Evolutionary conservation across 1,139 yeast species (phyloP), one percentile per base, ranked within the genome.

Genomic region (Sugiyamaella paludigena): DNA sequence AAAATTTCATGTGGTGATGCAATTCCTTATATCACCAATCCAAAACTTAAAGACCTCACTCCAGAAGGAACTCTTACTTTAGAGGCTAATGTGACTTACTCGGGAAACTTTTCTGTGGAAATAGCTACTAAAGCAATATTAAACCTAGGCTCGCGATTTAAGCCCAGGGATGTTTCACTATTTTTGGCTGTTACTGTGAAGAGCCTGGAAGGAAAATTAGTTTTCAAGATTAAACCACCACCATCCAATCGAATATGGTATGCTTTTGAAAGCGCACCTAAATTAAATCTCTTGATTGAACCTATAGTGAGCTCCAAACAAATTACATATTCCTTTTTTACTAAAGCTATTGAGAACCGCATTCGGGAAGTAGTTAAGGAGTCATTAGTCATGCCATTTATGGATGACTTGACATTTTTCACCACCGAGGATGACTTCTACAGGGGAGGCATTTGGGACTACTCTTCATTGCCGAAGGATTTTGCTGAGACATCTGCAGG

Each of bases 221-320:
- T 85, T 0, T 63, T 91, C 28, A 73, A 78, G 46, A 67, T 91
- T 37, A 92, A 92, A 62, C 88, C 95, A 0, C 95, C 96, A 0
- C 98, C 98, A 11, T 83, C 96, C 2, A 83, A 82, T 52, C 76
- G 98, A 58, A 62, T 92, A 1, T 92, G 98, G 98, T 92, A 88
- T 62, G 80, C 88, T 1, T 92, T 89, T 66, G 88, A 83, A 57
- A 68, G 76, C 7, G 88, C 84, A 75, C 98, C 98, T 0, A 73
- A 76, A 12, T 69, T 91, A 66, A 83, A 81, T 19, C 67, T 92
- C 54, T 81, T 77, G 34, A 83, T 89, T 44, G 97, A 89, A 63
- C 98, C 98, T 0, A 79, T 88, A 11, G 87, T 92, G 16, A 86
- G 95, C 57, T 81, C 95, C 2, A 76, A 95, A 51, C 88, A 87